A percentile compares a stretch with the other conserved stretches of the same genome.
These are phyloP conservation scores for Penicillium sp. DNA, from an alignment of 2,329 filamentous ascomycete genomes.

Conservation along the genomic window DNA sequence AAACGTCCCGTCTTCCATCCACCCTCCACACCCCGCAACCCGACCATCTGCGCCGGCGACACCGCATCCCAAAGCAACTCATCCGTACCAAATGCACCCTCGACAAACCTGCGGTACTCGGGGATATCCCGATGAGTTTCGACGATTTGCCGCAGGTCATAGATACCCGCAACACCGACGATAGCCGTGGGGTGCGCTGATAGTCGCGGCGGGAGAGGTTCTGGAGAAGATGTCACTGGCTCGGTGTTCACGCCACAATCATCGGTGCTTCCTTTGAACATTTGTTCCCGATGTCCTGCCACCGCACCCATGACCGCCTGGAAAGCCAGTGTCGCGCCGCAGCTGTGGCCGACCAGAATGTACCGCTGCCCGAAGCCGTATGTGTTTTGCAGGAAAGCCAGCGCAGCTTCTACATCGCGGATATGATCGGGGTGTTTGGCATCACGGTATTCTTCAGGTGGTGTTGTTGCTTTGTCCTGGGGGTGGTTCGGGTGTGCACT, in stretches of 20 bases:
- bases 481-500: conserved; percentile 45
- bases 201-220: conserved; percentile 12
- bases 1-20: conserved; percentile 39
- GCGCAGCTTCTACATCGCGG: conserved; percentile 43
- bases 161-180: conserved; percentile 48
- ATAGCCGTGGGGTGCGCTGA: conserved; percentile 38
- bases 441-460: conserved; percentile 32
- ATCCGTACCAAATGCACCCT: conserved; percentile 45
- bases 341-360: conserved; percentile 50
- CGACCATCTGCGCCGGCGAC: conserved; percentile 40
- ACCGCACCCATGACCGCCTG: conserved; percentile 43
- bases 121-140: conserved; percentile 33
- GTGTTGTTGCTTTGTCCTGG: conserved; percentile 34
- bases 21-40: conserved; percentile 30
- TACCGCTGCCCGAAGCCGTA: conserved; percentile 44
- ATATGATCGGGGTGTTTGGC: conserved; percentile 50
- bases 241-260: conserved; percentile 8
- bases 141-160: conserved; percentile 43
- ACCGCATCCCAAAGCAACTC: conserved; percentile 41
- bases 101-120: conserved; percentile 43
- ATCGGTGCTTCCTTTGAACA: conserved; percentile 4
- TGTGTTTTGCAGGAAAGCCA: conserved; percentile 43
- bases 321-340: conserved; percentile 50
- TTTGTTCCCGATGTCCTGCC: conserved; percentile 13
- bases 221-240: conserved; percentile 15